phyloP scores from a whole-genome alignment of 2,329 filamentous ascomycete genomes.

The Pyricularia sp. region DNA sequence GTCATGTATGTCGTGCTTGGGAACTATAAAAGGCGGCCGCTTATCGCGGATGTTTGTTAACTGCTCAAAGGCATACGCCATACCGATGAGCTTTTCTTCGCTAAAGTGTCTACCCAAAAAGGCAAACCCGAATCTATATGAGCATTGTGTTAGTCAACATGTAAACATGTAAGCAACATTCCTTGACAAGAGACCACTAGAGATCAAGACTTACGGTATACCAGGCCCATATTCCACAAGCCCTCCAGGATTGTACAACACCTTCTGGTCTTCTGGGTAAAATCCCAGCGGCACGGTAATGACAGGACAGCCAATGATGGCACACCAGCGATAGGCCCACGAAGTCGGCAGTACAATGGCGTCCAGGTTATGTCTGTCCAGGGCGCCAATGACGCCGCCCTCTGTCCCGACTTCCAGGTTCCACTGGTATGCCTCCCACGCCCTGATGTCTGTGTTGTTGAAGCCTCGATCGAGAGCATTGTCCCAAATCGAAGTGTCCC shows the following conservation, averaged over 20 bases:
- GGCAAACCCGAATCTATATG: conserved; percentile 40
- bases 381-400: conserved; percentile 41
- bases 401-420: conserved; percentile 40
- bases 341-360: conserved; percentile 47
- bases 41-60: conserved; percentile 10
- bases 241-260: neutral
- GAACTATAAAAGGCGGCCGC: conserved; percentile 17
- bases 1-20: conserved; percentile 18
- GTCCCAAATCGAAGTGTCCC: conserved; percentile 48
- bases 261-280: neutral
- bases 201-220: neutral
- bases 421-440: conserved; percentile 43
- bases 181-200: neutral
- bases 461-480: conserved; percentile 34
- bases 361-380: conserved; percentile 26
- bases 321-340: conserved; percentile 20
- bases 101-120: conserved; percentile 49
- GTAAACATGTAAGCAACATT: neutral
- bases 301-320: conserved; percentile 25
- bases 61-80: conserved; percentile 5
- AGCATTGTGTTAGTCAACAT: neutral
- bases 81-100: conserved; percentile 5
- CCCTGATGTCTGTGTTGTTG: conserved; percentile 38
- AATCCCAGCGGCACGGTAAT: conserved; percentile 22
- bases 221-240: neutral